Base-by-base conservation (phyloP, 2,329 filamentous ascomycete species). In the Cladosporium sp. region DNA sequence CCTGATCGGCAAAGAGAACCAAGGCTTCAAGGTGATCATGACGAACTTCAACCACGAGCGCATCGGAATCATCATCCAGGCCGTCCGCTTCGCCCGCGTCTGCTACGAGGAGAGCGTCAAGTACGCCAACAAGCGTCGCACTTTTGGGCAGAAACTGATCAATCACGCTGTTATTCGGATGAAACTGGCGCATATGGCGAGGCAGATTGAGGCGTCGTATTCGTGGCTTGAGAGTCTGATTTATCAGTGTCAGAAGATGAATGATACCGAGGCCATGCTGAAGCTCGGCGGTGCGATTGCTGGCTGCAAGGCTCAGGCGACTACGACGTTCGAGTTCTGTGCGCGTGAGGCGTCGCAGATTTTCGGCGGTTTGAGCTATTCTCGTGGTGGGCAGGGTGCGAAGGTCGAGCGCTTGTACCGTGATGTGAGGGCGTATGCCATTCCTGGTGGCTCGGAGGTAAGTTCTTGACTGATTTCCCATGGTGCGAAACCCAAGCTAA, bases 21-120 rank as follows among this genome's bases (percentile, higher is more conserved):
- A 95, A 69, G 93, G 93, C 33, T 98, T 98, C 82, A 88, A 91
- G 74, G 90, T 95, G 67, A 92, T 98, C 78, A 97, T 97, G 92
- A 96, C 89, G 68, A 96, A 96, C 79, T 96, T 96, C 78, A 97
- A 97, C 80, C 93, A 97, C 78, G 93, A 98, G 76, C 88, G 93
- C 56, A 91, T 98, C 61, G 93, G 93, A 55, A 97, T 98, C 72
- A 91, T 97, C 73, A 97, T 97, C 75, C 93, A 98, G 73, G 95
- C 85, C 64, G 71, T 96, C 57, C 90, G 93, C 64, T 97, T 98
- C 80, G 85, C 88, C 38, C 90, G 93, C 59, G 92, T 97, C 59
- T 96, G 91, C 79, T 95, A 89, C 77, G 92, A 97, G 69, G 93
- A 98, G 74, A 88, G 86, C 19, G 81, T 97, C 70, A 94, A 94